Evolutionary conservation across 805 yeast species (phyloP).

Genomic region (Starmerella potacharoeniae): DNA sequence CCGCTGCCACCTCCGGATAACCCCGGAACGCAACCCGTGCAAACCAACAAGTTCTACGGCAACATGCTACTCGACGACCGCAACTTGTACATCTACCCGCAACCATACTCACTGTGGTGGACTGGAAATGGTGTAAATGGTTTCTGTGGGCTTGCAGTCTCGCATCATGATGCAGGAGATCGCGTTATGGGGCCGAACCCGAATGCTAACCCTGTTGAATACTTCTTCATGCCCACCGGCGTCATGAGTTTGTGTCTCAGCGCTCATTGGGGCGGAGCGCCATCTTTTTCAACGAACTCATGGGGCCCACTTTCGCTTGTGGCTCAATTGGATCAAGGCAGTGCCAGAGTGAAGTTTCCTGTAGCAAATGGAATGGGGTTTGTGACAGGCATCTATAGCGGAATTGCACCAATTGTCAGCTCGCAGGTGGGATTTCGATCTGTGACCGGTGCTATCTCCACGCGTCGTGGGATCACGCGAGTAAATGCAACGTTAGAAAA

Average conservation of each 20-base stretch:
- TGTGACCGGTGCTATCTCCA: constrained; percentile 30
- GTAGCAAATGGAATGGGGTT: constrained; percentile 78
- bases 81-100: constrained; percentile 44
- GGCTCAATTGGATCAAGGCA: constrained; percentile 17
- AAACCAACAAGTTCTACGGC: constrained; percentile 68
- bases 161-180: constrained; percentile 40
- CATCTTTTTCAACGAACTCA: constrained; percentile 34
- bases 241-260: constrained; percentile 47
- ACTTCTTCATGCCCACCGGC: constrained; percentile 46
- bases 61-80: constrained; percentile 52
- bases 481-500: constrained; percentile 33
- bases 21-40: constrained; percentile 39
- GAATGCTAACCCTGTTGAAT: constrained; percentile 31
- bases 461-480: constrained; percentile 26
- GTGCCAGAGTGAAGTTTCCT: constrained; percentile 38
- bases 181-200: constrained; percentile 39
- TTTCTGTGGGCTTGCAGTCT: constrained; percentile 50
- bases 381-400: constrained; percentile 51
- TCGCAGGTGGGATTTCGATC: constrained; percentile 38
- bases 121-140: constrained; percentile 28
- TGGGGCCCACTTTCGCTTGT: constrained; percentile 24
- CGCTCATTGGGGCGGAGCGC: constrained; percentile 39
- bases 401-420: constrained; percentile 37
- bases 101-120: constrained; percentile 63
- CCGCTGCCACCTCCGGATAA: constrained; percentile 29